Evolutionary conservation across 768 basidiomycete species (phyloP), one percentile per base, ranked within the genome.

Genomic region (Suillus alpinus): DNA sequence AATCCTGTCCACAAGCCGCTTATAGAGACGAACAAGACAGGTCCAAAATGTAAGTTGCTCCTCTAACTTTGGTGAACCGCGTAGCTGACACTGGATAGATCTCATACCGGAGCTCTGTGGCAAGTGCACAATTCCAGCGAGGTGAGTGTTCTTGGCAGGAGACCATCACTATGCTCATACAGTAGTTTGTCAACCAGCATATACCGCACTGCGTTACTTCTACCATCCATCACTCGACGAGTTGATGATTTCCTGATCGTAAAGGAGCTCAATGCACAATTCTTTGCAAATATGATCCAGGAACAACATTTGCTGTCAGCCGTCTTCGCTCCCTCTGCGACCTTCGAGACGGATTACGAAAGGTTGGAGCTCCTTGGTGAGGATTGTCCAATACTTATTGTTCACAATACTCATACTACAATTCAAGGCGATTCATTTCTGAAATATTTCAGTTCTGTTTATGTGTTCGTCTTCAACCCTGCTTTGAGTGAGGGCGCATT

Each of bases 91-190:
- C 65, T 46, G 62, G 58, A 9, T 68, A 94, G 92, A 89, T 70
- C 78, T 94, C 43, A 91, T 94, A 66, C 92, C 92, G n/a, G 92
- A 94, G 70, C 76, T 93, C 16, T 90, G 87, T 68, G 81, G 80
- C 46, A 89, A 84, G 67, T 86, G 83, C 68, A 87, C 86, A 10
- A 77, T 92, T 61, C 85, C 90, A 39, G 88, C 88, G 29, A 91
- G 86, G 92, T 89, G 64, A 65, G 70, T 52, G 55, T 61, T 56
- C 37, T 39, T 29, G 26, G 23, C 16, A 40, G 29, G 12, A 31
- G 31, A 37, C 12, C 31, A 60, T 37, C 13, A 32, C 34, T 14
- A 10, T 16, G 1, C 55, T 59, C 59, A 40, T 58, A n/a, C 39
- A 12, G n/a, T 31, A 13, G 34, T 20, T 10, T 62, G 67, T 67